A percentile compares a stretch with the other conserved stretches of the same genome.
Conservation (phyloP, 164 flowering plant species). For the Aristolochia contorta region DNA sequence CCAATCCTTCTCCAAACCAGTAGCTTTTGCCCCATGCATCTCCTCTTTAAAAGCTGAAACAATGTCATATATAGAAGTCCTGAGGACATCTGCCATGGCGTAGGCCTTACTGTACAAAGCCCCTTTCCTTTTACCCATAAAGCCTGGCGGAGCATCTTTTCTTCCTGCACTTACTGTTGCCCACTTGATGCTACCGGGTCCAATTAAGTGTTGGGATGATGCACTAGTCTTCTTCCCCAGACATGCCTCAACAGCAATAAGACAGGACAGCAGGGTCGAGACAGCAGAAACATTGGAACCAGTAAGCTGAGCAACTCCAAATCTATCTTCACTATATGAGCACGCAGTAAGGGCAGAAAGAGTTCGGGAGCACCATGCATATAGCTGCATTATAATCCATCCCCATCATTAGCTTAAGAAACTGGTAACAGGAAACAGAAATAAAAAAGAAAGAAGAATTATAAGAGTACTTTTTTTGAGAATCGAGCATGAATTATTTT, state of each 20-base stretch:
- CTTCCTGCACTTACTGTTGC: conserved; percentile 41
- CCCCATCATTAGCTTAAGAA: neutral
- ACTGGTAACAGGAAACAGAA: no score
- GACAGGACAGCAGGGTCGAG: conserved; percentile 62
- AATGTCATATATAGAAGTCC: conserved; percentile 60
- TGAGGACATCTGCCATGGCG: conserved; percentile 68
- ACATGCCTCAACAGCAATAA: conserved; percentile 74
- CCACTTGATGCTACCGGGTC: conserved; percentile 73
- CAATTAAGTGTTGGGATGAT: conserved; percentile 44
- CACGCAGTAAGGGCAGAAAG: conserved; percentile 56
- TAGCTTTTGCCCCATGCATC: conserved; percentile 52
- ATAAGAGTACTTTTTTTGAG: no score
- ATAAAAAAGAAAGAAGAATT: no score
- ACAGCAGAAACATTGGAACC: conserved; percentile 73
- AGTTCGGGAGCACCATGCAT: conserved; percentile 66
- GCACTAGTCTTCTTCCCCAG: conserved; percentile 83
- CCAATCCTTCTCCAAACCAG: conserved; percentile 78
- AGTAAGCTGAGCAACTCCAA: conserved; percentile 85
- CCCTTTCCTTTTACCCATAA: conserved; percentile 39
- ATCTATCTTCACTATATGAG: conserved; percentile 75
- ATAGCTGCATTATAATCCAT: conserved; percentile 42
- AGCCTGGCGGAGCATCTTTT: conserved; percentile 26
- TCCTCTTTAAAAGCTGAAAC: conserved; percentile 67
- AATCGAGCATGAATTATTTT: no score
- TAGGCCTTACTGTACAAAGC: conserved; percentile 56